Evolutionary conservation across 805 yeast genomes (phyloP), one percentile per base, ranked within the genome.

Genomic region (Metschnikowia cerradonensis): DNA sequence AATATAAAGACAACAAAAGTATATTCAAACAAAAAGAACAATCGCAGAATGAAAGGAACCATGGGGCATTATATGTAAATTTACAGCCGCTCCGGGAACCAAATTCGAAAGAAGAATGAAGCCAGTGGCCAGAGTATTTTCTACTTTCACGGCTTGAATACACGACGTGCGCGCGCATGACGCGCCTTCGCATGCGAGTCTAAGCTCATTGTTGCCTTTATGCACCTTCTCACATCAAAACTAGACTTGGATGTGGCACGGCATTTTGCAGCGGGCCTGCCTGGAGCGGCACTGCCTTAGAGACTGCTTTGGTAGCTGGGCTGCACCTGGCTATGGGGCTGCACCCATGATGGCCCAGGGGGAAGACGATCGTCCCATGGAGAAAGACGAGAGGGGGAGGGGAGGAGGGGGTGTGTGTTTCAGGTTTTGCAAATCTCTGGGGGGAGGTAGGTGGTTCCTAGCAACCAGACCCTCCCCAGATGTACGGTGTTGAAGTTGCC

Each of bases 201-300:
- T 42, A 42, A 42, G 45, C 45, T 42, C 45, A 42, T 42, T 42
- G 45, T 42, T 42, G 45, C 38, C 45, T 42, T 19, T 41, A n/a
- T 41, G 45, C 31, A 32, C 22, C 20, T 15, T 19, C 45, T 19
- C 35, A 19, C 45, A 31, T 17, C 33, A 31, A 15, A 14, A 19
- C 15, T 30, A 14, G 45, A 14, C 45, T 41, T n/a, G 33, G 33
- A 41, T 22, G 41, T 22, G 15, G 31, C 45, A 22, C 45, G 45
- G 45, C 45, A 41, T 22, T 41, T 32, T 14, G 36, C 45, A 8
- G 31, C 41, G 41, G 17, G 41, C 41, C 41, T 39, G 41, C 13
- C 41, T n/a, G 32, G 15, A n/a, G 41, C 41, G 41, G 19, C 41
- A 39, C 32, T 23, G 17, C 41, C 31, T n/a, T 22, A 23, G 15